A percentile compares a stretch with the other conserved stretches of the same genome.
Evolutionary conservation across 2,329 filamentous ascomycete species (phyloP).

Genomic region (Huntiella savannae): DNA sequence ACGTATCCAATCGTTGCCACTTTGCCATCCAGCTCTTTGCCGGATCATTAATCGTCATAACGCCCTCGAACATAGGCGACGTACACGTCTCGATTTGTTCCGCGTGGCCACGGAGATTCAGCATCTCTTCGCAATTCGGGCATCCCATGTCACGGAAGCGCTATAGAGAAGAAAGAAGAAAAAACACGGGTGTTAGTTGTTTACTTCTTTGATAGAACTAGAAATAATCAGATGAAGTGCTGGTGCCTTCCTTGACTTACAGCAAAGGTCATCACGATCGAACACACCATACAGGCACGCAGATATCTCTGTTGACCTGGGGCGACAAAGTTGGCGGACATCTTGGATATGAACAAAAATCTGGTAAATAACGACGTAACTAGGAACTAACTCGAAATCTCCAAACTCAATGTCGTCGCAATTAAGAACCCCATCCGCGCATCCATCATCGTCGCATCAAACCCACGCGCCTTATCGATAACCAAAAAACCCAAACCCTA

Average conservation of each 20-base stretch:
- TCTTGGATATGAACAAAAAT: neutral
- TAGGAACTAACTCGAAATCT: neutral
- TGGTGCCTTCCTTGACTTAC: constrained; percentile 26
- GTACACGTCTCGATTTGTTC: constrained; percentile 86
- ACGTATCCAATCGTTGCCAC: constrained; percentile 81
- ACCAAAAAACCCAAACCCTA: no score
- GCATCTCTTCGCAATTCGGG: constrained; percentile 89
- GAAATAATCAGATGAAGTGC: constrained; percentile 8
- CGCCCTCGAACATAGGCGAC: constrained; percentile 84
- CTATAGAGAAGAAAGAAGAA: constrained; percentile 26
- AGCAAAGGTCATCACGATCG: constrained; percentile 66
- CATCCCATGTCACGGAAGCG: constrained; percentile 77
- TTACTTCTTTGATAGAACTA: neutral
- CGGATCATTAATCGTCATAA: constrained; percentile 75
- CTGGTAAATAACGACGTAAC: neutral
- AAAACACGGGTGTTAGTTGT: neutral
- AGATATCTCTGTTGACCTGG: constrained; percentile 64
- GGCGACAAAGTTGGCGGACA: constrained; percentile 35
- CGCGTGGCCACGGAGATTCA: constrained; percentile 58
- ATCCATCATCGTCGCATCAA: no score
- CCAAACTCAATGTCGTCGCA: neutral
- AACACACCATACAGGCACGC: constrained; percentile 97
- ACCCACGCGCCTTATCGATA: no score
- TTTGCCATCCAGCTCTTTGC: constrained; percentile 80
- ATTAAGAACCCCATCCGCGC: neutral